These are phyloP conservation scores for Oxytropis ochrocephala DNA, from an alignment of 306 rosid genomes.

Conservation along the genomic window DNA sequence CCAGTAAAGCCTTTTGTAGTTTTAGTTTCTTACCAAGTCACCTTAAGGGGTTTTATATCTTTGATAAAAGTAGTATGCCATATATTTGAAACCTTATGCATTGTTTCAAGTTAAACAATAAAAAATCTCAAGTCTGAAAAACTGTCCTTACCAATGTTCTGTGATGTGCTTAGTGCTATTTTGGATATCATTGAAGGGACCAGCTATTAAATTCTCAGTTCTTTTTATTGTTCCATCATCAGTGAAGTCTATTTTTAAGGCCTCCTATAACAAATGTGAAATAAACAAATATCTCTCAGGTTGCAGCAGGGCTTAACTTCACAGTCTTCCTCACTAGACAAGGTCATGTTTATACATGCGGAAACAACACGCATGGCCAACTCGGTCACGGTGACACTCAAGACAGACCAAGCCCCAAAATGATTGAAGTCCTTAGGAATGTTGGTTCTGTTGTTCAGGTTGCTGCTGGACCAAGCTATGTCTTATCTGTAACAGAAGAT, in stretches of 20 bases:
- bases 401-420: conserved; percentile 67
- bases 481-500: conserved; percentile 54
- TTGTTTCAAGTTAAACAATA: conserved; percentile 8
- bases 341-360: conserved; percentile 84
- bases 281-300: conserved; percentile 41
- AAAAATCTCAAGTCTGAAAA: neutral
- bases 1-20: neutral
- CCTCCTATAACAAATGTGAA: neutral
- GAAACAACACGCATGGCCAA: conserved; percentile 78
- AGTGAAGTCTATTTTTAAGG: neutral
- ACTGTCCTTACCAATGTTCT: neutral
- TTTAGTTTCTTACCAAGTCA: neutral
- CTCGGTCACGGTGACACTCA: conserved; percentile 79
- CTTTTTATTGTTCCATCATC: neutral
- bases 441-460: conserved; percentile 59
- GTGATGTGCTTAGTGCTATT: neutral
- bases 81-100: neutral
- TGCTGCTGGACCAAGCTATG: conserved; percentile 82
- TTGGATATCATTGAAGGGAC: neutral
- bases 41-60: neutral
- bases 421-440: conserved; percentile 48
- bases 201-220: neutral
- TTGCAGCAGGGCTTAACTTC: conserved; percentile 82
- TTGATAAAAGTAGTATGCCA: neutral
- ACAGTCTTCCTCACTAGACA: conserved; percentile 76